Base-by-base conservation (phyloP, 2,329 filamentous ascomycete genomes). In the Calonectria henricotiae region DNA sequence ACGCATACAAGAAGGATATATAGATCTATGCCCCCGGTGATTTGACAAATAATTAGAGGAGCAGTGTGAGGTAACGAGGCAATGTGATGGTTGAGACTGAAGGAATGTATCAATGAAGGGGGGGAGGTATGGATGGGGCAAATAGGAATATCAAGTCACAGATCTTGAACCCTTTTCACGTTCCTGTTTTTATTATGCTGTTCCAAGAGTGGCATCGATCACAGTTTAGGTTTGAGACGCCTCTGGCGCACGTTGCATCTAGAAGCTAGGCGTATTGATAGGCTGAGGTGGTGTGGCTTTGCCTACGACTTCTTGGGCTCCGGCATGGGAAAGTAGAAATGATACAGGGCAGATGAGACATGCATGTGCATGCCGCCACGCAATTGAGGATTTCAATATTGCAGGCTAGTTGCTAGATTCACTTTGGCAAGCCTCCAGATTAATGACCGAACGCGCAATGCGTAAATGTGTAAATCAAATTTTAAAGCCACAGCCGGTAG, bases 1-100 rank as follows among this genome's bases (percentile, higher is more conserved):
- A 91, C 77, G 84, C 84, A 15, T 86, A 84, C 70, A 91, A 91
- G 84, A 92, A 92, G 82, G 88, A 91, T 71, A 72, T 91, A 43
- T 91, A 77, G 65, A 58, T 62, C 66, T 67, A 69, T 32, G 44
- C 43, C 39, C 39, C 35, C 49, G 70, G 64, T 68, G 69, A 51
- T 37, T 41, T 62, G 68, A 58, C 62, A 60, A 69, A 51, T 49
- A 61, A 49, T 39, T 8, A 65, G 58, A 25, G 20, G 27, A 27
- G 5, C 7, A 43, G 37, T 17, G 44, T 13, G 32, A 9, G 20
- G 27, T 25, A 60, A 54, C 43, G 67, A 54, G 51, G 41, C 51
- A 61, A 41, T 27, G 12, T 46, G 23, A 54, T 27, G 13, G 4
- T 5, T 25, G 35, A 23, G 32, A 39, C 12, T 20, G 51, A 23